These are phyloP conservation scores for Chalaropsis ovoidea DNA, from an alignment of 2,329 filamentous ascomycete species.

Conservation along the genomic window DNA sequence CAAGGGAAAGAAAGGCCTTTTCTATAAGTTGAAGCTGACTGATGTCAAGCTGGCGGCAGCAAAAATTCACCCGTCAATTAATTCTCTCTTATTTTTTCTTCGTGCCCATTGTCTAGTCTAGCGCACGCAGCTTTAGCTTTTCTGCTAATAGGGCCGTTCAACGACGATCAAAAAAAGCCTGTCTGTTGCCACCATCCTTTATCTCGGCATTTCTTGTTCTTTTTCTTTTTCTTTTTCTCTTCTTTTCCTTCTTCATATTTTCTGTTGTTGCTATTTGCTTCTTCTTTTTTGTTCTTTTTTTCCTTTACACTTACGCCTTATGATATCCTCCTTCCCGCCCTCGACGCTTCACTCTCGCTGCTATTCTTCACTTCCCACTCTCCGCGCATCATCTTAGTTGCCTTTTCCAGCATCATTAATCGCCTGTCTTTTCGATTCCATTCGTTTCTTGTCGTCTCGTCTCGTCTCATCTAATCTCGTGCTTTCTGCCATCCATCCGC, in stretches of 20 bases:
- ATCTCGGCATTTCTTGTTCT: background rate
- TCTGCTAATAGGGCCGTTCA: conserved; percentile 13
- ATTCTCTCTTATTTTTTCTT: background rate
- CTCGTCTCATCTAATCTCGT: no score
- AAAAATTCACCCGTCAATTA: no score
- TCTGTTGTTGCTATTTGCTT: no score
- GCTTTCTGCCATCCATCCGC: no score
- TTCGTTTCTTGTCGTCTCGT: no score
- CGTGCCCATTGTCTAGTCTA: conserved; percentile 9
- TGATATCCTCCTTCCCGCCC: background rate
- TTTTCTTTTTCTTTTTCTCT: background rate
- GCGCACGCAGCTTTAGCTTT: conserved; percentile 16
- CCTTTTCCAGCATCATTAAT: background rate
- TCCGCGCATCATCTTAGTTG: background rate
- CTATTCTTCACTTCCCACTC: background rate
- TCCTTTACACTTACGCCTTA: background rate
- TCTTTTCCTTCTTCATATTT: background rate
- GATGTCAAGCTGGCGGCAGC: no score
- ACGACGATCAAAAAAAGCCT: conserved; percentile 13
- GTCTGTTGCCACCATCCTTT: conserved; percentile 15
- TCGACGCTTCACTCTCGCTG: background rate
- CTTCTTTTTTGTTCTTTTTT: background rate
- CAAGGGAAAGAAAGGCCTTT: no score
- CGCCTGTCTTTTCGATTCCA: background rate
- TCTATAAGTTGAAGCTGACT: no score